Evolutionary conservation across 1,284 basidiomycete genomes (phyloP).

Genomic region (Tylopilus sp.): DNA sequence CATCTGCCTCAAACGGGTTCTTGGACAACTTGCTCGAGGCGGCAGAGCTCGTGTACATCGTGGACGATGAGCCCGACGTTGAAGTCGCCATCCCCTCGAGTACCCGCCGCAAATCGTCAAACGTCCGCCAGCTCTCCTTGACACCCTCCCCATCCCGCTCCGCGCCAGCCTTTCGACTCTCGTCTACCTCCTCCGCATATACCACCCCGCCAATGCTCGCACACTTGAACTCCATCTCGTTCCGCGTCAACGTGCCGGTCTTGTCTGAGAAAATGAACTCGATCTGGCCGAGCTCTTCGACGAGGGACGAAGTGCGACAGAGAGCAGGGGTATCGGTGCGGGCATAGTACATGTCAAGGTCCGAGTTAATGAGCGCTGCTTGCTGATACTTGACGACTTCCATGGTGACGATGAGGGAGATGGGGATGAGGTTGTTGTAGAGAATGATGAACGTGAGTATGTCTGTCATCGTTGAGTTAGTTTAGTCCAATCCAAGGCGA

Average conservation of each 20-base stretch:
- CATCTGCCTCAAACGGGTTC: constrained; percentile 23
- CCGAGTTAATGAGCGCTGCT: constrained; percentile 94
- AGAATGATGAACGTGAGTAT: constrained; percentile 98
- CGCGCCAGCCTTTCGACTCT: constrained; percentile 58
- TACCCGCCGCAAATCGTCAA: constrained; percentile 61
- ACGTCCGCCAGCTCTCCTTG: constrained; percentile 71
- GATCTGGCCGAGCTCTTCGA: constrained; percentile 98
- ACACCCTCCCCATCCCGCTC: constrained; percentile 46
- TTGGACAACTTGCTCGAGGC: constrained; percentile 10
- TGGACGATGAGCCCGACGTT: background rate
- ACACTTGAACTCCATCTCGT: constrained; percentile 97
- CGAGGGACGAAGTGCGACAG: constrained; percentile 93
- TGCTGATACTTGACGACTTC: constrained; percentile 99
- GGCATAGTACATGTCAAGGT: constrained; percentile 94
- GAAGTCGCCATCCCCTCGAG: constrained; percentile 36
- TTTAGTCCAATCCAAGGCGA: background rate
- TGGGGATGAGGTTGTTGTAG: constrained; percentile 99
- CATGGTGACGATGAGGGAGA: constrained; percentile 99
- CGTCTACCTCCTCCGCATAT: constrained; percentile 83
- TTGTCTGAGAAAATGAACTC: constrained; percentile 99
- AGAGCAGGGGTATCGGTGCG: constrained; percentile 93
- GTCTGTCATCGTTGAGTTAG: constrained; percentile 45
- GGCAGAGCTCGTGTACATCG: background rate
- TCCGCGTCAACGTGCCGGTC: constrained; percentile 94
- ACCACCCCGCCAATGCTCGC: constrained; percentile 86